phyloP scores from a whole-genome alignment of 495 filamentous ascomycete species.

The Glonium stellatum region DNA sequence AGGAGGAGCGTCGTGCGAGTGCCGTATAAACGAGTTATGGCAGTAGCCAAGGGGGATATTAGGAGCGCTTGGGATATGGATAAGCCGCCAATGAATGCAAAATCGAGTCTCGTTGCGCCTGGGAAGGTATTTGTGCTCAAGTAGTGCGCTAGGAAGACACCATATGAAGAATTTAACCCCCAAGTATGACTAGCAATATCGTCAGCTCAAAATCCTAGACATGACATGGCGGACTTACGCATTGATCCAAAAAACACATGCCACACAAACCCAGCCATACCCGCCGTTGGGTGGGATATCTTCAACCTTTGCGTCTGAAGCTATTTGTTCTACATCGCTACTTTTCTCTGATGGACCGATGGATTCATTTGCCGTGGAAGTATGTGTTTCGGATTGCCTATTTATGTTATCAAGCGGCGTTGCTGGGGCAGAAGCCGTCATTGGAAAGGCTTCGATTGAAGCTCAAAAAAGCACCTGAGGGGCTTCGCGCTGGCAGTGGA shows the following conservation, averaged over 20 bases:
- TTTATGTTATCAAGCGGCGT: not conserved
- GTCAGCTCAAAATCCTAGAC: not conserved
- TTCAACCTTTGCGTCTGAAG: slow-evolving; percentile 1
- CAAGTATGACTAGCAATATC: slow-evolving; percentile 34
- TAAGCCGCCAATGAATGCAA: slow-evolving; percentile 49
- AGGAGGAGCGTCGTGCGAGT: slow-evolving; percentile 38
- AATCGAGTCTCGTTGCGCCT: slow-evolving; percentile 40
- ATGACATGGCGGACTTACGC: slow-evolving; percentile 19
- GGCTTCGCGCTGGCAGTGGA: not conserved
- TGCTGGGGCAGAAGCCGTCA: not conserved
- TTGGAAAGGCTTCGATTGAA: not conserved
- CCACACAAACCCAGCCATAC: slow-evolving; percentile 44
- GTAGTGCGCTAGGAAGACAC: slow-evolving; percentile 49
- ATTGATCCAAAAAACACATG: slow-evolving; percentile 37
- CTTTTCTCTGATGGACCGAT: slow-evolving; percentile 6
- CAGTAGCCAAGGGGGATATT: slow-evolving; percentile 44
- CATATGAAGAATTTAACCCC: slow-evolving; percentile 42
- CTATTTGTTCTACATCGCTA: slow-evolving; percentile 6
- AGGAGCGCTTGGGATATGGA: slow-evolving; percentile 45
- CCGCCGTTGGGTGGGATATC: slow-evolving; percentile 43
- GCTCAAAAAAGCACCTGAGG: not conserved
- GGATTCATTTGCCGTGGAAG: not conserved
- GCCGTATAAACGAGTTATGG: slow-evolving; percentile 33
- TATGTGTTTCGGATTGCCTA: not conserved
- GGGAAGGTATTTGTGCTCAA: slow-evolving; percentile 42